phyloP scores from a whole-genome alignment of 2,329 filamentous ascomycete species.

The Sporothrix phasma region DNA sequence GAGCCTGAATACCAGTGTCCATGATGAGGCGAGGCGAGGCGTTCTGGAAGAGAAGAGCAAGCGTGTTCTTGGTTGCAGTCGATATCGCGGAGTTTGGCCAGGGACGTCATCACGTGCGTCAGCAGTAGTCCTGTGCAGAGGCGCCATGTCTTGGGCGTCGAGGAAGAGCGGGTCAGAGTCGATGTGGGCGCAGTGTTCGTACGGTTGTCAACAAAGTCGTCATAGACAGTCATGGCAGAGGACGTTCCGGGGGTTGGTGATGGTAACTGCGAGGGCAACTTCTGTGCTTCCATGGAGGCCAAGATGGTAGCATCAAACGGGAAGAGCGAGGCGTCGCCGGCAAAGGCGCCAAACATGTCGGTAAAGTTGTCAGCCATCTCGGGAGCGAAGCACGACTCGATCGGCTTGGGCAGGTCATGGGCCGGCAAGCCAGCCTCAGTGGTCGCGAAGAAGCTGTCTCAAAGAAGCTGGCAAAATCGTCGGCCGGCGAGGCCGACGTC shows the following conservation, averaged over 20 bases:
- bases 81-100: constrained; percentile 33
- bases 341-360: constrained; percentile 18
- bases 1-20: constrained; percentile 31
- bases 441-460: constrained; percentile 22
- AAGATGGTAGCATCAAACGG: constrained; percentile 23
- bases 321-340: constrained; percentile 30
- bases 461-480: constrained; percentile 24
- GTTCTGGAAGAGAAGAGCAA: constrained; percentile 32
- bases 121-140: constrained; percentile 37
- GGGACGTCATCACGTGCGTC: constrained; percentile 36
- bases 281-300: neutral
- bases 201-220: neutral
- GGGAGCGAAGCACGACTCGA: neutral
- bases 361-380: neutral
- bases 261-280: neutral
- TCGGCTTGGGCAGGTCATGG: neutral
- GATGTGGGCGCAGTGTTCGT: neutral
- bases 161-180: neutral
- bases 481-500: constrained; percentile 36
- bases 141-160: constrained; percentile 28
- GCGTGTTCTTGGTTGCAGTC: constrained; percentile 28
- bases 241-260: neutral
- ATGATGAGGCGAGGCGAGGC: constrained; percentile 33
- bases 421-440: neutral
- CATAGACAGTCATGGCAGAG: neutral